Evolutionary conservation across 257 asterid genomes (phyloP), one percentile per base, ranked within the genome.

Genomic region (Solanum chiquidenum): DNA sequence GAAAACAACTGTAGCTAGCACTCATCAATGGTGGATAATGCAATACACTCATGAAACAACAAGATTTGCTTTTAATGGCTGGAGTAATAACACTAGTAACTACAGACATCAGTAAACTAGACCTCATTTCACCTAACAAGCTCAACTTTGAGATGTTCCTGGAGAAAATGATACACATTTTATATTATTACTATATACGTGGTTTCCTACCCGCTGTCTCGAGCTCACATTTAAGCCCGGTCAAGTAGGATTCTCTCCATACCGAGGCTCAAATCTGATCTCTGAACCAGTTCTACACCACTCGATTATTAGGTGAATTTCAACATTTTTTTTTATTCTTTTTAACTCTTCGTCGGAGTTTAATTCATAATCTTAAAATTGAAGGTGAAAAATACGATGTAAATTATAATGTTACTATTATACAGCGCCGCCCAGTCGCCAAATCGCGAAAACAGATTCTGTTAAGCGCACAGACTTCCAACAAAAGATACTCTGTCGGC

Each of bases 401-500:
- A 55, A 58, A 58, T 58, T 58, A 58, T 58, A 20, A 20, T 58
- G 60, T 49, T 14, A 49, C 21, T 49, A 49, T 49, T 49, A 68
- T 83, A 31, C 9, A 6, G 6, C 37, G 74, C 40, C 86, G 87
- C 35, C 88, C 7, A 72, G 87, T 76, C 87, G 88, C 90, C 89
- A 72, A 90, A 88, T 89, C 91, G 93, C 93, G 90, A 88, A 44
- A 86, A 74, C 68, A 85, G 90, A 90, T 89, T 90, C 68, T 72
- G 86, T 27, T 85, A 90, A 58, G 86, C 86, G 88, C 90, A 88
- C 79, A 86, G 88, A 84, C 76, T 91, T 91, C 90, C 66, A 89
- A 89, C 88, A 18, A 88, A 66, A 85, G 93, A 94, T 90, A 92
- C 95, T 89, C 46, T 73, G 91, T 91, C 88, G 90, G 87, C 86